Evolutionary conservation across 2,329 filamentous ascomycete species (phyloP).

Genomic region (Aspergillus jensenii): DNA sequence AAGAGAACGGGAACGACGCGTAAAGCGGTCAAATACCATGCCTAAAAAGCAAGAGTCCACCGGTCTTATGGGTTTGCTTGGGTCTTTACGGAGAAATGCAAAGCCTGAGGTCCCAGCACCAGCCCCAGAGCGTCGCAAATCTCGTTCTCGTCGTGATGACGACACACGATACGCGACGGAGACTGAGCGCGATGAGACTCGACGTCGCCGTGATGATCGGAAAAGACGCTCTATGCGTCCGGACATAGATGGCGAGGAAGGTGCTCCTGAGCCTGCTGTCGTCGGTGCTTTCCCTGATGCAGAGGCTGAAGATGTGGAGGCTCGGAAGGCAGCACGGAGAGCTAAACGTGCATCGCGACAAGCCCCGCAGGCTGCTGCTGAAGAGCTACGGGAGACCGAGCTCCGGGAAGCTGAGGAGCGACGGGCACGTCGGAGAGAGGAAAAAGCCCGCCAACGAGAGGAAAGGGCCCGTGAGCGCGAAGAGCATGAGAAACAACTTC

Average conservation of each 20-base stretch:
- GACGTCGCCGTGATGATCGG: conserved; percentile 36
- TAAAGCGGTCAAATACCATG: conserved; percentile 62
- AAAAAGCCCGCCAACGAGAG: conserved; percentile 45
- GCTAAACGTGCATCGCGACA: conserved; percentile 49
- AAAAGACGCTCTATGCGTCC: conserved; percentile 42
- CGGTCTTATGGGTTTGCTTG: conserved; percentile 64
- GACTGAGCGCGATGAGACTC: conserved; percentile 36
- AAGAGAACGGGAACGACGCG: conserved; percentile 39
- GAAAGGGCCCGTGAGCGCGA: conserved; percentile 43
- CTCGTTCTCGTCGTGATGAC: conserved; percentile 39
- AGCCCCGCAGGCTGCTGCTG: conserved; percentile 27
- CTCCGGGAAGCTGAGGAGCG: conserved; percentile 37
- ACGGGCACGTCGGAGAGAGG: conserved; percentile 52
- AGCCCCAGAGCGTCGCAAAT: conserved; percentile 38
- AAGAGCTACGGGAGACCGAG: conserved; percentile 33
- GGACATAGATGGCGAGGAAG: conserved; percentile 52
- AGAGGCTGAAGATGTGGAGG: conserved; percentile 57
- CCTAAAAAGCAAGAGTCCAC: conserved; percentile 59
- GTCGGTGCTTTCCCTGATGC: conserved; percentile 33
- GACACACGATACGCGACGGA: conserved; percentile 33
- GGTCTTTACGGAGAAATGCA: conserved; percentile 40
- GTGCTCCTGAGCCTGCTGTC: conserved; percentile 44
- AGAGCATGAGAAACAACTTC: conserved; percentile 36
- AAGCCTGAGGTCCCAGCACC: conserved; percentile 34
- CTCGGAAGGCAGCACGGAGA: conserved; percentile 62